Base-by-base conservation (phyloP, 805 yeast species). In the Kodamaea jinghongensis region DNA sequence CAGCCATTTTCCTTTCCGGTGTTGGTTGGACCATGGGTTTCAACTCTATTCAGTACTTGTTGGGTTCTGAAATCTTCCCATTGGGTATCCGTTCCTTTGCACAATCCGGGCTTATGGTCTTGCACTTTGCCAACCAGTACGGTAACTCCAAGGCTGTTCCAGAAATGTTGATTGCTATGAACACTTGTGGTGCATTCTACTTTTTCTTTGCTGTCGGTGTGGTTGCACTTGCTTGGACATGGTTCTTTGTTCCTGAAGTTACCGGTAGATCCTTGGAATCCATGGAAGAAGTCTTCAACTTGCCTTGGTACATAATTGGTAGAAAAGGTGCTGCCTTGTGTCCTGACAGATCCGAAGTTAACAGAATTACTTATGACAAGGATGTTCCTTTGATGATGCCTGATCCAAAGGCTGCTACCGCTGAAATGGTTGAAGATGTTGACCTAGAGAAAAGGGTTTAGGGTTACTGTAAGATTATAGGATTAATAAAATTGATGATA, bases 21-120 rank as follows among this genome's bases (percentile, higher is more conserved):
- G 62, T 67, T 15, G 81, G 80, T 27, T 78, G 82, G 83, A 71
- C 78, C 23, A 54, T 77, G 56, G 82, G 82, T 27, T 78, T 75
- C 71, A 78, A 78, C 56, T 62, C 77, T 0, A 61, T 76, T 35
- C 81, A 77, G 52, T 77, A 76, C 50, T 61, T 77, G 47, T 57
- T 77, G 48, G 76, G 75, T 43, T 67, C 81, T 3, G 83, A 78
- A 51, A 65, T 78, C 38, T 67, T 76, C 51, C 82, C 82, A 15
- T 56, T 76, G 49, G 63, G 70, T 41, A 62, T 72, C 27, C 65
- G 81, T 45, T 67, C 70, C 27, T 57, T 73, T 46, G 80, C 76
- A 17, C 72, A 75, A 33, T 67, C 79, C 3, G 43, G 72, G 17
- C 65, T 73, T 45, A 78, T 78, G 83, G 70, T 67, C 3, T 65